These are phyloP conservation scores for Solanum infundibuliforme DNA, from an alignment of 257 asterid genomes.

Conservation along the genomic window DNA sequence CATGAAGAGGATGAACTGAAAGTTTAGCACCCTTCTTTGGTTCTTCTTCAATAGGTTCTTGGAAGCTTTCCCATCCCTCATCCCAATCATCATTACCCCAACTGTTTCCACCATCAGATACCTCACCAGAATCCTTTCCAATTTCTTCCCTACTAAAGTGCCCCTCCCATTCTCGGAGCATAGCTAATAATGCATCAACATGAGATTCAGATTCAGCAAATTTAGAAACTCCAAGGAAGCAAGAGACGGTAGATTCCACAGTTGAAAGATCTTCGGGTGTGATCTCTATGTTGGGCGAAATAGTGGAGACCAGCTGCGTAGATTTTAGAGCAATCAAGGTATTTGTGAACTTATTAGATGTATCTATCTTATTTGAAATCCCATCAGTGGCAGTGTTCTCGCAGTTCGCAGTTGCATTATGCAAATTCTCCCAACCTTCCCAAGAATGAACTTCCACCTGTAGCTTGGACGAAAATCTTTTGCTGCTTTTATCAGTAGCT, in stretches of 20 bases:
- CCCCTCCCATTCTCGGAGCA: slow-evolving; percentile 81
- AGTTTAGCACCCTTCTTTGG: slow-evolving; percentile 11
- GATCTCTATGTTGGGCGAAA: slow-evolving; percentile 55
- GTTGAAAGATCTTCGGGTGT: slow-evolving; percentile 55
- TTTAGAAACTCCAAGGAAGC: slow-evolving; percentile 58
- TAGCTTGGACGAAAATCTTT: slow-evolving; percentile 24
- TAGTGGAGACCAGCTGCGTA: slow-evolving; percentile 55
- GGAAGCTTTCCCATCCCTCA: slow-evolving; percentile 97
- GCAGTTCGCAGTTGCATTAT: slow-evolving; percentile 15
- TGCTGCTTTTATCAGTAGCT: slow-evolving; percentile 34
- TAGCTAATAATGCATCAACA: slow-evolving; percentile 38
- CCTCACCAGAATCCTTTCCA: slow-evolving; percentile 26
- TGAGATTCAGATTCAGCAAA: slow-evolving; percentile 39
- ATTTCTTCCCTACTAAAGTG: slow-evolving; percentile 32
- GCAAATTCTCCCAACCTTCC: slow-evolving; percentile 77
- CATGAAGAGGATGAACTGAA: slow-evolving; percentile 63
- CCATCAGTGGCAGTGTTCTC: slow-evolving; percentile 25
- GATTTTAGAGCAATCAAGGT: slow-evolving; percentile 87
- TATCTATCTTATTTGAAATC: slow-evolving; percentile 20
- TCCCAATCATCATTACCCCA: slow-evolving; percentile 95
- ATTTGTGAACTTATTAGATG: slow-evolving; percentile 39
- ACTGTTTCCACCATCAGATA: slow-evolving; percentile 32
- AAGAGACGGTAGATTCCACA: slow-evolving; percentile 66
- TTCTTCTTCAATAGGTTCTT: slow-evolving; percentile 51
- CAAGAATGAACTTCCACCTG: slow-evolving; percentile 49